Evolutionary conservation across 2,329 filamentous ascomycete species (phyloP).

Genomic region (Hypoxylon sp.): DNA sequence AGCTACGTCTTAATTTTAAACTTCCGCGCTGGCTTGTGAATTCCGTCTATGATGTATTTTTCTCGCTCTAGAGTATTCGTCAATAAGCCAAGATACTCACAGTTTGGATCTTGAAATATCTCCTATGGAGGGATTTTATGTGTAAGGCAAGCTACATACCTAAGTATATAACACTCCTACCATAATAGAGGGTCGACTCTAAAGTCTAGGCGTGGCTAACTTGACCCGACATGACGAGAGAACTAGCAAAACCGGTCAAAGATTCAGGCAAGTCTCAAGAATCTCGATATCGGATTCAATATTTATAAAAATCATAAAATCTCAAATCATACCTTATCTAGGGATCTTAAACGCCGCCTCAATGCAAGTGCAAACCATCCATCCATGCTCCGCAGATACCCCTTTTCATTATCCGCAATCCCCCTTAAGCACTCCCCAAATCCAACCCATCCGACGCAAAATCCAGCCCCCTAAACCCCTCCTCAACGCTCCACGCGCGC

Average conservation of each 20-base stretch:
- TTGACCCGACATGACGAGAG: neutral
- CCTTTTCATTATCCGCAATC: neutral
- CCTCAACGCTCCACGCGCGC: constrained; percentile 86
- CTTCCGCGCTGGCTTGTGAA: neutral
- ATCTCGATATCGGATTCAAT: neutral
- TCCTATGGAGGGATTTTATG: too few species aligned
- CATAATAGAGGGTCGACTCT: too few species aligned
- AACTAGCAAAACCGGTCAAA: neutral
- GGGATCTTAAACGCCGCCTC: constrained; percentile 22
- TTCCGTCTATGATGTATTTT: too few species aligned
- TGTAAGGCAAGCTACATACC: too few species aligned
- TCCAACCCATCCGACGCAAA: constrained; percentile 48
- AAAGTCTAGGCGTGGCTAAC: too few species aligned
- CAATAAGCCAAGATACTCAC: too few species aligned
- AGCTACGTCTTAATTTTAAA: neutral
- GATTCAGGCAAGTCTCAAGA: neutral
- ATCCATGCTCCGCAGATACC: neutral
- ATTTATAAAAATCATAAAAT: neutral
- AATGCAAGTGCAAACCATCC: constrained; percentile 18
- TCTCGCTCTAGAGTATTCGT: too few species aligned
- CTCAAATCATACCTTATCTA: neutral
- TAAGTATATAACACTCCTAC: too few species aligned
- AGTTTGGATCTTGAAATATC: too few species aligned
- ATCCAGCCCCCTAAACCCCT: constrained; percentile 85
- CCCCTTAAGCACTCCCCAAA: constrained; percentile 23